phyloP scores from a whole-genome alignment of 2,329 filamentous ascomycete genomes.

The Calonectria hongkongensis region DNA sequence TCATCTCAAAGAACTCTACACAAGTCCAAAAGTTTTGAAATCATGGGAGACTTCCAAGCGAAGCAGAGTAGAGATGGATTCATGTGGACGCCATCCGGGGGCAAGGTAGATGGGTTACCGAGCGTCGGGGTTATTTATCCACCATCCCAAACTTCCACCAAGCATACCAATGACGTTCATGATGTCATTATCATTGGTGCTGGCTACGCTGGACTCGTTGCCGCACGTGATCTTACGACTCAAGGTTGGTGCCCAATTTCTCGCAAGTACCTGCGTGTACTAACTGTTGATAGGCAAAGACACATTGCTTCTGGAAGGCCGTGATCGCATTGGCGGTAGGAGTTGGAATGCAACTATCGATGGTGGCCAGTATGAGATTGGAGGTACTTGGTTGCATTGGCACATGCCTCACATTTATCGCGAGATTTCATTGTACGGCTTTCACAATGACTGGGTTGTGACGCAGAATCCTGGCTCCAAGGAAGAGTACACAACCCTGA shows the following conservation, averaged over 20 bases:
- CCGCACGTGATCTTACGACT: slow-evolving; percentile 27
- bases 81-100: slow-evolving; percentile 35
- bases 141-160: neutral
- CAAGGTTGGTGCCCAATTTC: slow-evolving; percentile 43
- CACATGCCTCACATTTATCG: slow-evolving; percentile 62
- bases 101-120: slow-evolving; percentile 29
- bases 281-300: slow-evolving; percentile 39
- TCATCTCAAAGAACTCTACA: too few relatives aligned
- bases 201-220: slow-evolving; percentile 33
- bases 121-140: slow-evolving; percentile 31
- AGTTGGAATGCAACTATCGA: slow-evolving; percentile 61
- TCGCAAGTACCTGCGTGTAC: neutral
- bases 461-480: slow-evolving; percentile 35
- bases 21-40: neutral
- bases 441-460: slow-evolving; percentile 52
- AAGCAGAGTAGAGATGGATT: slow-evolving; percentile 35
- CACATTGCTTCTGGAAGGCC: slow-evolving; percentile 62
- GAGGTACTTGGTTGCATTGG: slow-evolving; percentile 66
- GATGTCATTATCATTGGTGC: slow-evolving; percentile 40
- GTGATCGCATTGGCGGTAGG: slow-evolving; percentile 65
- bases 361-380: slow-evolving; percentile 63
- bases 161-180: neutral
- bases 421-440: slow-evolving; percentile 65
- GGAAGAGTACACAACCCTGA: slow-evolving; percentile 34
- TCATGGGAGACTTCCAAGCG: slow-evolving; percentile 5